phyloP scores from a whole-genome alignment of 1,139 yeast species.

The Saccharomycopsis phalli region DNA sequence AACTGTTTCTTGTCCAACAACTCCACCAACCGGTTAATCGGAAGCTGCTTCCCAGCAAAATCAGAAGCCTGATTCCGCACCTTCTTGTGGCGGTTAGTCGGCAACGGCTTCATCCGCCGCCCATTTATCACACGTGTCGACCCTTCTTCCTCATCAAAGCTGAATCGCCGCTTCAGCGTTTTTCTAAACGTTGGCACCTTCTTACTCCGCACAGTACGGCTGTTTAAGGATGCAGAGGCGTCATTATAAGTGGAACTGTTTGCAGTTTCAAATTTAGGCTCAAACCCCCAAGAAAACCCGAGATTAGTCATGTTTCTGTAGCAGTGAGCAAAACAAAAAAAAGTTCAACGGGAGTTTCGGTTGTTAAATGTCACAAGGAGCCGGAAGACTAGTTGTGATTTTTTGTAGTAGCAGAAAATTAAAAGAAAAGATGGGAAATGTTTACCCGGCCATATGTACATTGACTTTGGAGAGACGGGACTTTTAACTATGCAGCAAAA shows the following conservation, averaged over 20 bases:
- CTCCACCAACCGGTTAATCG: constrained; percentile 35
- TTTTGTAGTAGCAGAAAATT: too few species aligned
- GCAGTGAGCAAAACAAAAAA: neutral
- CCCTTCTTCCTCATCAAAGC: neutral
- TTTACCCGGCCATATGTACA: too few species aligned
- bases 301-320: constrained; percentile 8
- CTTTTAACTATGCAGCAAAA: constrained; percentile 17
- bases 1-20: constrained; percentile 34
- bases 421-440: too few species aligned
- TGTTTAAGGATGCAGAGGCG: neutral
- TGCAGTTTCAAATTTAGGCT: constrained; percentile 19
- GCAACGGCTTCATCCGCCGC: neutral
- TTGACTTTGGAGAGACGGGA: too few species aligned
- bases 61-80: constrained; percentile 1
- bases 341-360: neutral
- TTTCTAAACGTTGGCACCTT: neutral
- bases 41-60: constrained; percentile 37
- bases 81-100: constrained; percentile 1
- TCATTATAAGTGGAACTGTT: neutral
- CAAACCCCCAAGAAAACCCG: constrained; percentile 19
- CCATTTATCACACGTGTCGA: neutral
- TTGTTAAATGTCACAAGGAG: too few species aligned
- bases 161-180: neutral
- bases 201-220: constrained; percentile 1
- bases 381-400: too few species aligned